phyloP scores from a whole-genome alignment of 2,329 filamentous ascomycete species.

The Cladosporium sp. region DNA sequence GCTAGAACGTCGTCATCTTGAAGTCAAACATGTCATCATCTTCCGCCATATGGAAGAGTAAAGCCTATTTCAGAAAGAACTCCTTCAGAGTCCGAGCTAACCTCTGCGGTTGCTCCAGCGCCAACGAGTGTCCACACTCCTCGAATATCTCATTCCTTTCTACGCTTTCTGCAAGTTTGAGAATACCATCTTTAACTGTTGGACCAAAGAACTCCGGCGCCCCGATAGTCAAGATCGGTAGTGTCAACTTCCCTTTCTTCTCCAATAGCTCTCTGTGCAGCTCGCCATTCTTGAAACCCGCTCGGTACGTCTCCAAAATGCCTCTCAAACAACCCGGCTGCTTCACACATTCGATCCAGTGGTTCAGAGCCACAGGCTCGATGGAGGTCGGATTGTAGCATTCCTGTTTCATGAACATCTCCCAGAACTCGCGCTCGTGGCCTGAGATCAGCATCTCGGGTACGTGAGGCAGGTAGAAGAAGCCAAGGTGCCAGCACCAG shows the following conservation, averaged over 20 bases:
- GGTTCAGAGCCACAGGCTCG: conserved; percentile 29
- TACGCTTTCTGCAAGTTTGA: conserved; percentile 28
- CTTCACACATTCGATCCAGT: conserved; percentile 31
- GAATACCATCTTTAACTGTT: conserved; percentile 28
- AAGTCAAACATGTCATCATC: not conserved
- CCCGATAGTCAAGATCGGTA: conserved; percentile 32
- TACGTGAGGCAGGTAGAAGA: conserved; percentile 35
- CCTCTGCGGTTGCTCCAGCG: conserved; percentile 32
- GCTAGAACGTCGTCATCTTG: too few species aligned
- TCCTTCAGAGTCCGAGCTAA: conserved; percentile 25
- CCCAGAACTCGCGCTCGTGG: conserved; percentile 37
- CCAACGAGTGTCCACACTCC: conserved; percentile 33
- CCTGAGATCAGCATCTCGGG: conserved; percentile 38
- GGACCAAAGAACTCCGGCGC: conserved; percentile 34
- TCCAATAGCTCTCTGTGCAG: conserved; percentile 24
- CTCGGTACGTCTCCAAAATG: conserved; percentile 32
- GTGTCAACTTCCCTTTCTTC: conserved; percentile 26
- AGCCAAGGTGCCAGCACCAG: conserved; percentile 34
- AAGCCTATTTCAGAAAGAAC: conserved; percentile 19
- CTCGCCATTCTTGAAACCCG: conserved; percentile 31
- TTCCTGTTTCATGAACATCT: conserved; percentile 38
- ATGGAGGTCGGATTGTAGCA: conserved; percentile 36
- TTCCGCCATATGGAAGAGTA: not conserved
- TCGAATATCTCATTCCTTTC: conserved; percentile 30
- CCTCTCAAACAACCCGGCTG: conserved; percentile 31